A percentile compares a stretch with the other conserved stretches of the same genome.
These are phyloP conservation scores for Alternaria gaisen DNA, from an alignment of 2,329 filamentous ascomycete genomes.

Conservation along the genomic window DNA sequence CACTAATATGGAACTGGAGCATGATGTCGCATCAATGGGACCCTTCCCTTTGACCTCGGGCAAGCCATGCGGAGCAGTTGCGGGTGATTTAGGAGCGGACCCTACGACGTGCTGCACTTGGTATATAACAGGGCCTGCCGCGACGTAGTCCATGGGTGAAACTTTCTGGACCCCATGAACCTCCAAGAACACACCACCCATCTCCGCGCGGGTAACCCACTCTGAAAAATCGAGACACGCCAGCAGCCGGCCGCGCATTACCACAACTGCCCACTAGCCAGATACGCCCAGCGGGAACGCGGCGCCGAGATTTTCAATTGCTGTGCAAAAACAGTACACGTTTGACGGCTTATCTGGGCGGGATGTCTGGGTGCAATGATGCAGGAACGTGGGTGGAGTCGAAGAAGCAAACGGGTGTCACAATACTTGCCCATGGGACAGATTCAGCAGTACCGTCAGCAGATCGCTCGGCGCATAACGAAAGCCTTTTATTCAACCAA, in stretches of 20 bases:
- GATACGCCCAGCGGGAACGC: constrained; percentile 21
- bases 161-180: constrained; percentile 26
- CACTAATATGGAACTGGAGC: constrained; percentile 10
- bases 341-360: constrained; percentile 40
- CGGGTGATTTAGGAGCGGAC: constrained; percentile 38
- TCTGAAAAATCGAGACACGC: constrained; percentile 26
- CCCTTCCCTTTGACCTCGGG: constrained; percentile 32
- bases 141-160: constrained; percentile 11
- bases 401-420: constrained; percentile 32
- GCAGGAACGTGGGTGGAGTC: constrained; percentile 35
- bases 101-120: constrained; percentile 21
- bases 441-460: constrained; percentile 20
- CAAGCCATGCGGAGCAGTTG: constrained; percentile 34
- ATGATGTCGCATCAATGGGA: constrained; percentile 9
- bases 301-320: constrained; percentile 37
- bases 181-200: constrained; percentile 23
- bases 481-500: constrained; percentile 15
- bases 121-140: constrained; percentile 39
- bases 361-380: constrained; percentile 31
- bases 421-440: constrained; percentile 14
- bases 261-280: constrained; percentile 24
- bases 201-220: constrained; percentile 27
- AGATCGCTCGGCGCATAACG: constrained; percentile 16
- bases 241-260: constrained; percentile 38
- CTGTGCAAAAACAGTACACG: constrained; percentile 27